phyloP scores from a whole-genome alignment of 2,329 filamentous ascomycete species.

The Pestalotiopsis fici region DNA sequence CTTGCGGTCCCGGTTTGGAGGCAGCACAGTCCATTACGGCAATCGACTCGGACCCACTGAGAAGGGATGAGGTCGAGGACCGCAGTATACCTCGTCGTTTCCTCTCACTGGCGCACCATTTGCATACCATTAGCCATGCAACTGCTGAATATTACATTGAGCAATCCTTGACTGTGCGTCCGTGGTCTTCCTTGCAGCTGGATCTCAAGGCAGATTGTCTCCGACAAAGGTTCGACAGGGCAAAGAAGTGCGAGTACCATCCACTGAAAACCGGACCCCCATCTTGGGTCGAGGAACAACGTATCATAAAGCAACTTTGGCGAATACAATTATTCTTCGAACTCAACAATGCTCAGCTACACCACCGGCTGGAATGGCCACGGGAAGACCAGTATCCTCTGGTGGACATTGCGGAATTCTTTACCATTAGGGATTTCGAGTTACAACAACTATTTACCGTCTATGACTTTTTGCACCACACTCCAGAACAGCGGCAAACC shows the following conservation, averaged over 20 bases:
- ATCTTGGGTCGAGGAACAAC: constrained; percentile 1
- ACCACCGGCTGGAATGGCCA: not conserved
- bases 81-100: not conserved
- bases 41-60: not conserved
- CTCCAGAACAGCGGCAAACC: not conserved
- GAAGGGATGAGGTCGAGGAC: not conserved
- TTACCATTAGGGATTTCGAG: not conserved
- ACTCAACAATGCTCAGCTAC: not conserved
- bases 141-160: not conserved
- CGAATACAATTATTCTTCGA: not conserved
- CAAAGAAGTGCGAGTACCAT: not conserved
- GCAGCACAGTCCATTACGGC: not conserved
- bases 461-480: not conserved
- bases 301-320: not conserved
- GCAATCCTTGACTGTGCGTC: not conserved
- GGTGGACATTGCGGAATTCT: not conserved
- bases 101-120: not conserved
- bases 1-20: not conserved
- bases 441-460: not conserved
- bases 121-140: not conserved
- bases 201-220: not conserved
- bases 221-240: not conserved
- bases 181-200: not conserved
- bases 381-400: not conserved
- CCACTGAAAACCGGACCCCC: not conserved